These are phyloP conservation scores for Chaetomium cochliodes DNA, from an alignment of 495 filamentous ascomycete genomes.

Conservation along the genomic window DNA sequence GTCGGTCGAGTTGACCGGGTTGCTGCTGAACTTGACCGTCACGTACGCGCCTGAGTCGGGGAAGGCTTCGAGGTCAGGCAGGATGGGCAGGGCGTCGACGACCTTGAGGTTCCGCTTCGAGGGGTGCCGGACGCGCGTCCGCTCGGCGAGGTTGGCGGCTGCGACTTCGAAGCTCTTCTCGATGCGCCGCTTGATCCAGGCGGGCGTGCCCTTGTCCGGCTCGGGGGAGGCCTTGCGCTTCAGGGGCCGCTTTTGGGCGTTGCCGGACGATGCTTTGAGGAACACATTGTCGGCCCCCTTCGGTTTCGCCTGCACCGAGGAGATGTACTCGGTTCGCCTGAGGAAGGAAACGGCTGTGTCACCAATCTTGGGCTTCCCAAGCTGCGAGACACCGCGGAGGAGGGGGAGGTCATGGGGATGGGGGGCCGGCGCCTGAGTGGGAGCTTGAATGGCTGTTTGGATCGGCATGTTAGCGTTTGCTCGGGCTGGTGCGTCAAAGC, in stretches of 20 bases:
- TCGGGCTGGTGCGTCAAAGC: background rate
- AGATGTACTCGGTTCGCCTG: conserved; percentile 93
- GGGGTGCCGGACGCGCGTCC: conserved; percentile 75
- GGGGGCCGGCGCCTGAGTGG: conserved; percentile 62
- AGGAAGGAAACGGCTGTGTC: conserved; percentile 84
- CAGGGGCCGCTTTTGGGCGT: conserved; percentile 39
- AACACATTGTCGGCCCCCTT: conserved; percentile 30
- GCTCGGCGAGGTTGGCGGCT: conserved; percentile 62
- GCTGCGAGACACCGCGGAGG: conserved; percentile 71
- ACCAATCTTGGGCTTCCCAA: conserved; percentile 69
- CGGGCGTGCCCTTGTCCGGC: conserved; percentile 67
- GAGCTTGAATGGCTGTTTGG: conserved; percentile 71
- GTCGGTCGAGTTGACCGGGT: conserved; percentile 61
- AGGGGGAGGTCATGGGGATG: conserved; percentile 82
- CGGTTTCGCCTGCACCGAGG: conserved; percentile 54
- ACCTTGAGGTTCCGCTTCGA: conserved; percentile 74
- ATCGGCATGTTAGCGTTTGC: conserved; percentile 30
- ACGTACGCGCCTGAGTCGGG: conserved; percentile 86
- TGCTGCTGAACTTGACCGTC: conserved; percentile 82
- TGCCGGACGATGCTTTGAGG: conserved; percentile 44
- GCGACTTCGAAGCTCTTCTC: conserved; percentile 85
- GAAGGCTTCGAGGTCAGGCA: conserved; percentile 85
- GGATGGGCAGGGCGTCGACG: conserved; percentile 73
- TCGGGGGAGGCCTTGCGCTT: conserved; percentile 48
- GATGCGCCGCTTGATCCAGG: conserved; percentile 76